Conservation (phyloP, 768 basidiomycete genomes). For the Harrya chromipes region DNA sequence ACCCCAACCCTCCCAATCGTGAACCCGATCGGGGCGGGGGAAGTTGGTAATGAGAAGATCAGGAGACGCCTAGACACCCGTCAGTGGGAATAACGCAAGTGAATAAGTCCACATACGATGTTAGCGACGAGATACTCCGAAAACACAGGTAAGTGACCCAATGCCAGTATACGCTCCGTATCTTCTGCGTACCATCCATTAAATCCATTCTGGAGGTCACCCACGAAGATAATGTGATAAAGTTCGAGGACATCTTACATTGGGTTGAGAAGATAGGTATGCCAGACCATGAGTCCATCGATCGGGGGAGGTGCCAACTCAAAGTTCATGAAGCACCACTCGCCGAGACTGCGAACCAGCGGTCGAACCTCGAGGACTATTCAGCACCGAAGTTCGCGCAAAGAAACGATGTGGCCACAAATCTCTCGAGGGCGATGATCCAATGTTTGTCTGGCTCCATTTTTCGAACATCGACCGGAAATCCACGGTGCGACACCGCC, state of each 20-base stretch:
- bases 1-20: neutral
- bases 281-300: constrained; percentile 41
- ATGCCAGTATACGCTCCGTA: neutral
- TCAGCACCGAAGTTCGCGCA: neutral
- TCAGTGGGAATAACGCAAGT: no score
- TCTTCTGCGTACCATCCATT: constrained; percentile 31
- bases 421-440: constrained; percentile 38
- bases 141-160: neutral
- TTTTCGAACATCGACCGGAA: constrained; percentile 8
- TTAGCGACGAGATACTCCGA: constrained; percentile 6
- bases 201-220: constrained; percentile 10
- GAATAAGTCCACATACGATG: constrained; percentile 11
- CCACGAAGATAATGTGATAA: neutral
- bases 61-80: constrained; percentile 1
- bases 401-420: neutral
- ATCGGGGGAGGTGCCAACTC: constrained; percentile 31
- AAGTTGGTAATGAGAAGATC: constrained; percentile 5
- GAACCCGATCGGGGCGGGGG: constrained; percentile 7
- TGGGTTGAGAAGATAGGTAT: constrained; percentile 41
- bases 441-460: constrained; percentile 32
- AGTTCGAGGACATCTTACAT: constrained; percentile 18
- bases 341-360: constrained; percentile 27
- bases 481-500: neutral
- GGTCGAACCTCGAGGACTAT: constrained; percentile 27
- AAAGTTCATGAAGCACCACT: neutral